These are phyloP conservation scores for Colletotrichum theobromicola DNA, from an alignment of 2,329 filamentous ascomycete genomes.

Conservation along the genomic window DNA sequence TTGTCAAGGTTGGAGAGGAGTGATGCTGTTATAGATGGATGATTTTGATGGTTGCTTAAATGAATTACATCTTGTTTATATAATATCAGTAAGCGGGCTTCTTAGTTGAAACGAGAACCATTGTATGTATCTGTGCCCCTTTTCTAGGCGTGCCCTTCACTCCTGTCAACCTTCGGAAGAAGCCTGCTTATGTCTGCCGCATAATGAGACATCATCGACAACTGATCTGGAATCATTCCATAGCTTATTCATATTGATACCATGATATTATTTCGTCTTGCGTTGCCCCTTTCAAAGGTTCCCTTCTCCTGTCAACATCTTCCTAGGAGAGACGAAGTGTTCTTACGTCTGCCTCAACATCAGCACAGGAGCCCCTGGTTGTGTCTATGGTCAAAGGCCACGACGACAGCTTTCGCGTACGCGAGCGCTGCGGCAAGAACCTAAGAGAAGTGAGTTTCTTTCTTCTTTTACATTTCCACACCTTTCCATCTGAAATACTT, in stretches of 20 bases:
- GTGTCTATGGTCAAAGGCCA: slow-evolving; percentile 6
- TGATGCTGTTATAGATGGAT: not conserved
- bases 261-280: too few relatives aligned
- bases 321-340: fast-evolving
- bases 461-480: fast-evolving
- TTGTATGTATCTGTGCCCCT: not conserved
- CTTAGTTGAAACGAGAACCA: not conserved
- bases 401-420: not conserved
- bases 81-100: not conserved
- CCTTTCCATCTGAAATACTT: not conserved
- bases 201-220: not conserved
- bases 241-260: too few relatives aligned
- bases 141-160: not conserved
- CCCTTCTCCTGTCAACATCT: not conserved
- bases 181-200: not conserved
- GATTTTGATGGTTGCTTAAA: not conserved
- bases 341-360: not conserved
- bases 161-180: not conserved
- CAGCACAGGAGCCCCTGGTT: not conserved
- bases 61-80: not conserved
- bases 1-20: slow-evolving; percentile 35
- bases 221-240: too few relatives aligned
- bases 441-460: not conserved
- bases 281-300: not conserved
- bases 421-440: slow-evolving; percentile 33